phyloP scores from a whole-genome alignment of 306 rosid species.

The Lathyrus tuberosus region DNA sequence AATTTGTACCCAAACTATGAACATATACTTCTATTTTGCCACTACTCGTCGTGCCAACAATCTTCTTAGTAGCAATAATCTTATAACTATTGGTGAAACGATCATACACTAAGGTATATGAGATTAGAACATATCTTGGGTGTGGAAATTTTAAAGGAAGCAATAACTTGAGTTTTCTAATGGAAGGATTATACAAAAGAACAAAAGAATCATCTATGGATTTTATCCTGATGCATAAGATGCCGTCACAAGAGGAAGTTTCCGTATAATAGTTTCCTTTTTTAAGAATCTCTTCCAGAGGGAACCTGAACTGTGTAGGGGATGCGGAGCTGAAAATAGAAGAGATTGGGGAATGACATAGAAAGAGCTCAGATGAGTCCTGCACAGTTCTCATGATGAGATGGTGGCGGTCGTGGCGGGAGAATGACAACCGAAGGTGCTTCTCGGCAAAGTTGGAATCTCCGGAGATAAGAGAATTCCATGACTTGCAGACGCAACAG shows the following conservation, averaged over 20 bases:
- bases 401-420: neutral
- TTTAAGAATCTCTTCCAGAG: neutral
- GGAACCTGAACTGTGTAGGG: neutral
- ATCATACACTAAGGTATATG: neutral
- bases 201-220: neutral
- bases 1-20: neutral
- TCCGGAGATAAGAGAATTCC: neutral
- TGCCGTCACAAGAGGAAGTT: neutral
- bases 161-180: neutral
- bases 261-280: neutral
- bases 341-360: neutral
- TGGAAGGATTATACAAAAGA: neutral
- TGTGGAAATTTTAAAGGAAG: neutral
- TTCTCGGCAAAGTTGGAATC: neutral
- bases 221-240: no score
- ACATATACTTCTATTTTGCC: neutral
- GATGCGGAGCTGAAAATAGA: neutral
- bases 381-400: neutral
- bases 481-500: neutral
- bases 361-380: neutral
- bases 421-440: neutral
- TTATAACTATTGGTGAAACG: neutral
- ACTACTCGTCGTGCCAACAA: accelerated
- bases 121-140: no score
- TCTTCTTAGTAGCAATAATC: neutral